A percentile compares a stretch with the other conserved stretches of the same genome.
These are phyloP conservation scores for Zelopaecilomyces penicillatus DNA, from an alignment of 2,329 filamentous ascomycete species.

Conservation along the genomic window DNA sequence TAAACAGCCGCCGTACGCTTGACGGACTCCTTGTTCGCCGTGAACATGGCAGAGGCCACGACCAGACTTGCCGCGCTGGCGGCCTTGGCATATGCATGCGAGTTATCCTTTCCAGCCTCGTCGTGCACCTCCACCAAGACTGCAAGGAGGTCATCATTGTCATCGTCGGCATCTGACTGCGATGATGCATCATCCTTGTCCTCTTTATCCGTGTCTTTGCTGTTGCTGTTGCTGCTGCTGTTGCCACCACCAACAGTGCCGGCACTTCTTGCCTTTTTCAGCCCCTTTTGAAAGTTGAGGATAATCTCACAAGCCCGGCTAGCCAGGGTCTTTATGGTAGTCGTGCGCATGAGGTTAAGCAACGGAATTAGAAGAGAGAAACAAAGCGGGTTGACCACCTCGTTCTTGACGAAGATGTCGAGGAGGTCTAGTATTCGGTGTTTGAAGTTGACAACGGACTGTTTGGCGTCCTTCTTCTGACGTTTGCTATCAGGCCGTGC, in stretches of 20 bases:
- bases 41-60: constrained; percentile 53
- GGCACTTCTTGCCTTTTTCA: constrained; percentile 45
- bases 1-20: constrained; percentile 56
- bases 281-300: constrained; percentile 58
- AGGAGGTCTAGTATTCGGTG: constrained; percentile 84
- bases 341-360: constrained; percentile 67
- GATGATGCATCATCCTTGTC: constrained; percentile 28
- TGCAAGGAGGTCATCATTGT: constrained; percentile 40
- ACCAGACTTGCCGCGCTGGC: constrained; percentile 67
- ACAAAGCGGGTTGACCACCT: constrained; percentile 58
- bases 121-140: constrained; percentile 60
- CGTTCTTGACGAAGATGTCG: constrained; percentile 73
- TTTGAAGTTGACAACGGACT: constrained; percentile 90
- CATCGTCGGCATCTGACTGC: constrained; percentile 21
- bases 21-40: constrained; percentile 43
- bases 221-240: constrained; percentile 18
- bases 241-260: too few species aligned
- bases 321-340: constrained; percentile 64
- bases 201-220: background rate
- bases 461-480: constrained; percentile 78
- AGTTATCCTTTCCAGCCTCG: constrained; percentile 54
- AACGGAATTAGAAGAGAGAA: constrained; percentile 68
- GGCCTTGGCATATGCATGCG: constrained; percentile 64
- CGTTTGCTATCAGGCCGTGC: constrained; percentile 60
- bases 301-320: constrained; percentile 67